Evolutionary conservation across 2,329 filamentous ascomycete species (phyloP).

Genomic region (Plectosphaerella plurivora): DNA sequence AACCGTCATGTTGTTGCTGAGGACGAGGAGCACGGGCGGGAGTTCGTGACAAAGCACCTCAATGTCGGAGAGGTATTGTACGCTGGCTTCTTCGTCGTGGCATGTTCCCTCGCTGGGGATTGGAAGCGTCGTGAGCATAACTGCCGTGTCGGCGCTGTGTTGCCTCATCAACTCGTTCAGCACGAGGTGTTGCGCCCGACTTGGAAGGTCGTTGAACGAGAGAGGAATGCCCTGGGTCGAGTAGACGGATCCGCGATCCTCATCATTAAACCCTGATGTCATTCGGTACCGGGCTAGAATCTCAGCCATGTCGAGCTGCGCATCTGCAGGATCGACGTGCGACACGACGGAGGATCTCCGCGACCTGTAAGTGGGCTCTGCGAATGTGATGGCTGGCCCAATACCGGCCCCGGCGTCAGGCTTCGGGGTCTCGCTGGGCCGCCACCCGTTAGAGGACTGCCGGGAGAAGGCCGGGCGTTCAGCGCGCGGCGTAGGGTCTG

Average conservation of each 20-base stretch:
- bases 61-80: constrained; percentile 71
- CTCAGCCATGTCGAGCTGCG: constrained; percentile 37
- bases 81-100: constrained; percentile 62
- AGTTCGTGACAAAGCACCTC: constrained; percentile 74
- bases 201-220: constrained; percentile 82
- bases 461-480: constrained; percentile 33
- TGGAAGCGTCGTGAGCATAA: constrained; percentile 78
- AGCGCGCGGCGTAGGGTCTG: constrained; percentile 21
- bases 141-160: constrained; percentile 66
- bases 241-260: constrained; percentile 37
- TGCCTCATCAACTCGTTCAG: constrained; percentile 77
- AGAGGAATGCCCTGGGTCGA: constrained; percentile 62
- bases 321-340: constrained; percentile 24
- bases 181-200: constrained; percentile 79
- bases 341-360: constrained; percentile 31
- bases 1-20: constrained; percentile 88
- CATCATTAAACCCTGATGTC: constrained; percentile 13
- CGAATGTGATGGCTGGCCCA: constrained; percentile 61
- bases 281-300: constrained; percentile 35
- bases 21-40: constrained; percentile 72
- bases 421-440: constrained; percentile 52
- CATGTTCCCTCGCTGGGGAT: constrained; percentile 75
- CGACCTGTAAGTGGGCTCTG: constrained; percentile 35
- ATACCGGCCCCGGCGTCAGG: constrained; percentile 49
- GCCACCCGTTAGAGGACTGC: constrained; percentile 47